A percentile compares a stretch with the other conserved stretches of the same genome.
Conservation (phyloP, 2,329 filamentous ascomycete species). For the Colletotrichum chrysophilum region DNA sequence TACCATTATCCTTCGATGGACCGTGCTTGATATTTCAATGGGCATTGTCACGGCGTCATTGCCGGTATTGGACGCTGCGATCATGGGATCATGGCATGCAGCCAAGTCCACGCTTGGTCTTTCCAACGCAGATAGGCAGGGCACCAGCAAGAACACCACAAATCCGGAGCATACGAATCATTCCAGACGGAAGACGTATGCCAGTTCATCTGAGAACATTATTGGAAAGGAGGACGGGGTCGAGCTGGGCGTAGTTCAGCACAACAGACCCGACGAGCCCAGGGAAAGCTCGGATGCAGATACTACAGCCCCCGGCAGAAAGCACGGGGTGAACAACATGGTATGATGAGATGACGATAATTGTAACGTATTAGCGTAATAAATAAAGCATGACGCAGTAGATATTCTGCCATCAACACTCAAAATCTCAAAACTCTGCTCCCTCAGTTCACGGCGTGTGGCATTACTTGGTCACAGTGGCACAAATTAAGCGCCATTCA, state of each 20-base stretch:
- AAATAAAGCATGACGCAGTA: neutral
- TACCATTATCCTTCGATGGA: slow-evolving; percentile 28
- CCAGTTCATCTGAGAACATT: slow-evolving; percentile 8
- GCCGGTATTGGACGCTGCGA: slow-evolving; percentile 29
- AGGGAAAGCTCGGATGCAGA: neutral
- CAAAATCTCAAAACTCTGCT: neutral
- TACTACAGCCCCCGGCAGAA: neutral
- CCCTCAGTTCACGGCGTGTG: neutral
- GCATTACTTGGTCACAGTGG: neutral
- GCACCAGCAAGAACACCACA: neutral
- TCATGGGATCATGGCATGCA: slow-evolving; percentile 18
- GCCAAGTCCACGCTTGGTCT: slow-evolving; percentile 1
- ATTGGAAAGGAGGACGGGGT: neutral
- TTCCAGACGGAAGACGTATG: neutral
- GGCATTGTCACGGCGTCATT: slow-evolving; percentile 32
- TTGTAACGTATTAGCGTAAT: neutral
- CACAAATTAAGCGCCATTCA: neutral
- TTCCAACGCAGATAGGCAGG: neutral
- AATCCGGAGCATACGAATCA: neutral
- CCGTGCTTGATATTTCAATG: slow-evolving; percentile 30
- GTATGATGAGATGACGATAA: neutral
- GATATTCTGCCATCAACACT: neutral
- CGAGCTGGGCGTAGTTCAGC: slow-evolving; percentile 3
- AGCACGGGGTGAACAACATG: neutral
- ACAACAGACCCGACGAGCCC: neutral